These are phyloP conservation scores for Blastocystis hominis DNA, from an alignment of 352 stramenopile species.

Conservation along the genomic window DNA sequence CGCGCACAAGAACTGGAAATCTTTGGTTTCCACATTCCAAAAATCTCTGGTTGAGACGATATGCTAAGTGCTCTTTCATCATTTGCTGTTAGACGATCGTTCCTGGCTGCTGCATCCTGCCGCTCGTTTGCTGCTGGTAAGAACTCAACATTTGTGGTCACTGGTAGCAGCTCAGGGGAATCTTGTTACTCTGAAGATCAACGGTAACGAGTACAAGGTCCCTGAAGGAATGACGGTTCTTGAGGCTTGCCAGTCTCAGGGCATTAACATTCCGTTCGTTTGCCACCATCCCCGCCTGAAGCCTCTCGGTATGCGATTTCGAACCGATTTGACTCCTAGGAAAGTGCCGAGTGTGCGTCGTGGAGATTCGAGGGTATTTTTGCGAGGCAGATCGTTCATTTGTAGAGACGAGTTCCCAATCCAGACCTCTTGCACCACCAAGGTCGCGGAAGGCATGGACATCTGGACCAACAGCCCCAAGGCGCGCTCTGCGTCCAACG, in stretches of 20 bases:
- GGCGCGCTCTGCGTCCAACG: slow-evolving; percentile 40
- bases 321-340: background rate
- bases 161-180: slow-evolving; percentile 19
- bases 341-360: slow-evolving; percentile 51
- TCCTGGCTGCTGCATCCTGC: background rate
- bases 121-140: slow-evolving; percentile 45
- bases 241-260: slow-evolving; percentile 46
- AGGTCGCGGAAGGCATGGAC: slow-evolving; percentile 55
- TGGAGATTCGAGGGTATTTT: slow-evolving; percentile 52
- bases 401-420: slow-evolving; percentile 54
- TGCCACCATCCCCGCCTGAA: slow-evolving; percentile 52
- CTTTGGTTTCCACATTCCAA: slow-evolving; percentile 27
- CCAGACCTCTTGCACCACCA: slow-evolving; percentile 46
- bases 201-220: slow-evolving; percentile 54
- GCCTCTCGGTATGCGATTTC: slow-evolving; percentile 15
- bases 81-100: background rate
- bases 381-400: background rate
- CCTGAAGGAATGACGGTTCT: slow-evolving; percentile 55
- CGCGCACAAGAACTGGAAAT: background rate
- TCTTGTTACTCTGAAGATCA: slow-evolving; percentile 54
- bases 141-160: background rate
- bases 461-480: slow-evolving; percentile 58
- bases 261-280: slow-evolving; percentile 55
- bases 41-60: background rate
- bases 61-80: slow-evolving; percentile 43